These are phyloP conservation scores for Dorcoceras hygrometricum DNA, from an alignment of 257 asterid genomes.

Conservation along the genomic window DNA sequence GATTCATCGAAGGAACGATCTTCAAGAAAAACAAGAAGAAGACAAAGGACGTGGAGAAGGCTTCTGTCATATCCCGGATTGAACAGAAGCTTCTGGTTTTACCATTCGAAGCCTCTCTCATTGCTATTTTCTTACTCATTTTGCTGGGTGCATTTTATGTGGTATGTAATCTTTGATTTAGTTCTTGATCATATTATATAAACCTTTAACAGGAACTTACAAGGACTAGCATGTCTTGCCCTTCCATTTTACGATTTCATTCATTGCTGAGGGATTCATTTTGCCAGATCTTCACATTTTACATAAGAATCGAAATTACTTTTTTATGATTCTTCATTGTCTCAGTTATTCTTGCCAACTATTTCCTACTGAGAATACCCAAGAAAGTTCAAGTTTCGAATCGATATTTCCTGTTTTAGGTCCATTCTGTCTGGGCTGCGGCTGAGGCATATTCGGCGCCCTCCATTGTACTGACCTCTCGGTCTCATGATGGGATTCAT, in stretches of 20 bases:
- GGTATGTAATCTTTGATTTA: slow-evolving; percentile 50
- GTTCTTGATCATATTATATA: slow-evolving; percentile 19
- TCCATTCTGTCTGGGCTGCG: slow-evolving; percentile 99
- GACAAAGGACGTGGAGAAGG: slow-evolving; percentile 53
- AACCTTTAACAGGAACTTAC: slow-evolving; percentile 8
- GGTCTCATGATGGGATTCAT: slow-evolving; percentile 80
- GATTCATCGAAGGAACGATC: slow-evolving; percentile 65
- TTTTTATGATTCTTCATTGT: background rate
- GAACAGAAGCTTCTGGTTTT: slow-evolving; percentile 59
- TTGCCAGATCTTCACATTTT: slow-evolving; percentile 11
- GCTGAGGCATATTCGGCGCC: slow-evolving; percentile 99
- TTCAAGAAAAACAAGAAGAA: slow-evolving; percentile 73
- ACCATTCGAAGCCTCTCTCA: slow-evolving; percentile 76
- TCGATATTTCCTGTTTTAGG: slow-evolving; percentile 43
- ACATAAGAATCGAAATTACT: slow-evolving; percentile 1
- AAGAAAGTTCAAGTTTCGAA: background rate
- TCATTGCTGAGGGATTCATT: background rate
- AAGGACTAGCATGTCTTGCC: slow-evolving; percentile 2
- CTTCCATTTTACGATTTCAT: background rate
- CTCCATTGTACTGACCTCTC: slow-evolving; percentile 90
- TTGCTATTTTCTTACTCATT: slow-evolving; percentile 70
- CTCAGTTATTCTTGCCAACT: background rate
- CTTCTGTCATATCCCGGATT: slow-evolving; percentile 38
- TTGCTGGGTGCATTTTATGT: slow-evolving; percentile 89
- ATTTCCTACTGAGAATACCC: slow-evolving; percentile 10